Base-by-base conservation (phyloP, 768 basidiomycete genomes). In the Strobilomyces confusus region DNA sequence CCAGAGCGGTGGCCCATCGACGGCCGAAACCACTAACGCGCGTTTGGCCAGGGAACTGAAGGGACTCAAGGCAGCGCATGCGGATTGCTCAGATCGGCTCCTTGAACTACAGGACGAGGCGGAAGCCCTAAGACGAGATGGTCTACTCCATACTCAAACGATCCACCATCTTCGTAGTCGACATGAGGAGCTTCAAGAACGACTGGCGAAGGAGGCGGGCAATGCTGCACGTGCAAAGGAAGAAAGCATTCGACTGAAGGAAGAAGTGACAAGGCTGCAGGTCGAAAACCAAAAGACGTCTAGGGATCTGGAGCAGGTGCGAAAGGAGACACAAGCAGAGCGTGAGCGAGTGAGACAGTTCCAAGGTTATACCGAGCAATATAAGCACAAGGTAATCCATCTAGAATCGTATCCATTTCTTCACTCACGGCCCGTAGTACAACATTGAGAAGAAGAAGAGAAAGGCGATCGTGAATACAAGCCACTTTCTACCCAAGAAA, bases 401-500 rank as follows among this genome's bases (percentile, higher is more conserved):
- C 44, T 8, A 26, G 25, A 8, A 3, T 38, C n/a, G 17, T 4
- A 33, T 19, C 17, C 33, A 4, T 44, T 32, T 34, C 46, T 37
- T n/a, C 29, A 30, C 47, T 52, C 55, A 59, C 30, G 17, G 5
- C 15, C 11, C 19, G 20, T 43, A 68, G 67, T 53, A 45, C 26
- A 57, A 54, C 17, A 62, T 64, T 9, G 57, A 66, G 46, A 68
- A 48, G 51, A 64, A 60, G 52, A 69, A 70, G 41, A 57, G 59
- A 33, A 63, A 65, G 37, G 64, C 62, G 2, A 43, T 70, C 2
- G 55, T 66, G 37, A 49, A 36, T 30, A 52, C 51, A 33, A 58
- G 40, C 19, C 49, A 19, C 14, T 22, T 50, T 19, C 26, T 22
- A 37, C 44, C 54, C 22, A 51, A 32, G 37, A 57, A 55, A 23